Evolutionary conservation across 805 yeast genomes (phyloP).

Genomic region (Myxozyma mucilagina): DNA sequence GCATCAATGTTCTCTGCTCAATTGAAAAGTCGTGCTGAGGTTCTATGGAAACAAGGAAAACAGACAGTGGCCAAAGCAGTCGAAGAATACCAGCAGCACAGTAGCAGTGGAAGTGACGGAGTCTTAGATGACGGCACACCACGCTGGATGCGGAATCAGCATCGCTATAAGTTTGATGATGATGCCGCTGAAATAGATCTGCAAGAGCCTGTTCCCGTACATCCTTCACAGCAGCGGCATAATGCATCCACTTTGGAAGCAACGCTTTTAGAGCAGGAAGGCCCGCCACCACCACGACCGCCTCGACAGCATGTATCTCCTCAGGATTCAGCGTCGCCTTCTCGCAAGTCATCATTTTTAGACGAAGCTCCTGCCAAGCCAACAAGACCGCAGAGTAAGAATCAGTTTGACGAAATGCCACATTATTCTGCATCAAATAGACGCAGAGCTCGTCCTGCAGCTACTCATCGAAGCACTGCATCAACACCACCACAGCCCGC

Average conservation of each 20-base stretch:
- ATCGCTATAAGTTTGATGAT: conserved; percentile 9
- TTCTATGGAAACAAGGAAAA: conserved; percentile 57
- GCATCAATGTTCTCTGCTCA: conserved; percentile 53
- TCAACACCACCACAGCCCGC: not conserved
- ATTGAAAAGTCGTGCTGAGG: conserved; percentile 60
- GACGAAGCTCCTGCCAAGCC: not conserved
- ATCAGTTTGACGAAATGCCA: not conserved
- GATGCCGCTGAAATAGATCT: conserved; percentile 16
- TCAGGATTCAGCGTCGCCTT: not conserved
- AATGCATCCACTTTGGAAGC: conserved; percentile 22
- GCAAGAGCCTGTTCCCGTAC: conserved; percentile 17
- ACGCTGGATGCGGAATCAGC: conserved; percentile 29
- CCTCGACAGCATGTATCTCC: conserved; percentile 1
- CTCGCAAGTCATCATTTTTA: not conserved
- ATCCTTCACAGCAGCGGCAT: not conserved
- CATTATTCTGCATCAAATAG: conserved; percentile 1
- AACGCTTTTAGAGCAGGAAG: conserved; percentile 19
- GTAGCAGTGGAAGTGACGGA: not conserved
- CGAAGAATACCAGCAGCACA: conserved; percentile 48
- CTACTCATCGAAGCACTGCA: not conserved
- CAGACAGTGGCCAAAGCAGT: conserved; percentile 63
- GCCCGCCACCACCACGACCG: conserved; percentile 14
- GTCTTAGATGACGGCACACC: conserved; percentile 15
- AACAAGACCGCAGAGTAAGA: not conserved
- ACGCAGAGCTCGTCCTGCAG: conserved; percentile 4